These are phyloP conservation scores for Oryza officinalis DNA, from an alignment of 176 grass and related monocot genomes.

Conservation along the genomic window DNA sequence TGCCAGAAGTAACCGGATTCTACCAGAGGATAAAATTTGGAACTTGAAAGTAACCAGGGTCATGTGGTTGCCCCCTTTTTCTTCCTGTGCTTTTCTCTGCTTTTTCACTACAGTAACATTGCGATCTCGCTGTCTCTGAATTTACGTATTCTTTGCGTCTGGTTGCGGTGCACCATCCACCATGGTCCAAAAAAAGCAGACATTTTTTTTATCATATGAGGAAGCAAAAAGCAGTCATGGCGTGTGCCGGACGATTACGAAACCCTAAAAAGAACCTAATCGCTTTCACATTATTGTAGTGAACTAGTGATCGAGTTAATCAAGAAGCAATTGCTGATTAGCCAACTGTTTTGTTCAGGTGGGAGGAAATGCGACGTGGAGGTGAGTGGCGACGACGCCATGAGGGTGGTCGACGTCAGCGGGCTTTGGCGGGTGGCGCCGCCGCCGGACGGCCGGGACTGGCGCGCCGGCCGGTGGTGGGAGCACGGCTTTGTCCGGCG, in stretches of 20 bases:
- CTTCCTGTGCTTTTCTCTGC: not conserved
- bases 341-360: constrained; percentile 28
- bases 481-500: constrained; percentile 89
- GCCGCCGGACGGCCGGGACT: constrained; percentile 57
- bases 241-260: constrained; percentile 34
- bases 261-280: constrained; percentile 7
- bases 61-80: constrained; percentile 15
- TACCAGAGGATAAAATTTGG: not conserved
- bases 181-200: not conserved
- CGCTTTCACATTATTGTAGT: not conserved
- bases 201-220: not conserved
- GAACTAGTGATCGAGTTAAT: not conserved
- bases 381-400: constrained; percentile 58
- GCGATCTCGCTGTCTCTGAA: not conserved
- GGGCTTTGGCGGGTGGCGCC: constrained; percentile 64
- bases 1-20: not conserved
- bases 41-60: constrained; percentile 17
- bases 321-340: not conserved
- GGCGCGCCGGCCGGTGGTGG: constrained; percentile 81
- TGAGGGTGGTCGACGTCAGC: constrained; percentile 77
- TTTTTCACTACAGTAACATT: constrained; percentile 31
- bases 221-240: not conserved
- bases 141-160: constrained; percentile 45
- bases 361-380: constrained; percentile 81
- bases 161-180: constrained; percentile 20